Base-by-base conservation (phyloP, 2,329 filamentous ascomycete species). In the Colletotrichum sp. region DNA sequence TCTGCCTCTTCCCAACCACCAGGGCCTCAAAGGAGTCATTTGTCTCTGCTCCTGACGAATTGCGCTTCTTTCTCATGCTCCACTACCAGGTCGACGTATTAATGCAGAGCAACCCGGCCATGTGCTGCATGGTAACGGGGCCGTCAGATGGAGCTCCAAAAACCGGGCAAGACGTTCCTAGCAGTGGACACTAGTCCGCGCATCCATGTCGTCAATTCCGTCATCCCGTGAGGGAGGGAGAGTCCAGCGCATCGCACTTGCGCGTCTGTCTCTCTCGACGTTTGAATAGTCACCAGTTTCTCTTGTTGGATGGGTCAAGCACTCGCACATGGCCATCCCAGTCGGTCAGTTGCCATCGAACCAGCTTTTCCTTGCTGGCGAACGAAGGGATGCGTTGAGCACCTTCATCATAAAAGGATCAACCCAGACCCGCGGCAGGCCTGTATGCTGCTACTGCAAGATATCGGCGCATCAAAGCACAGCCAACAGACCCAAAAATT, bases 131-230 rank as follows among this genome's bases (percentile, higher is more conserved):
- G 32, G 26, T 34, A 49, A 49, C 24, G 34, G 21, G 65, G 32
- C 49, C 16, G n/a, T 69, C 39, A 44, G 32, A 67, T 63, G 63
- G 69, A 60, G 16, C 55, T 21, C n/a, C 16, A 16, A 66, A 75
- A 75, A 64, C 62, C 55, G 55, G 72, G 72, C 26, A 60, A 32
- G 39, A 26, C 16, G 60, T 36, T 28, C 24, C 36, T 28, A n/a
- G 28, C 52, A 39, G 66, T 64, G 57, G 34, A 28, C 44, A 52
- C 59, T 49, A 65, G 60, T 28, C 67, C 34, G 36, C 72, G n/a
- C 62, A 60, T 34, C 67, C 72, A 66, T 65, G 72, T 39, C 39
- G 39, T 44, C 69, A 18, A 72, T 72, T 72, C 39, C 69, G 72
- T 75, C 72, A 75, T 68, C 18, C 72, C 28, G 62, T 21, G 34